These are phyloP conservation scores for Boletus tomentosulus DNA, from an alignment of 768 basidiomycete species.

Conservation along the genomic window DNA sequence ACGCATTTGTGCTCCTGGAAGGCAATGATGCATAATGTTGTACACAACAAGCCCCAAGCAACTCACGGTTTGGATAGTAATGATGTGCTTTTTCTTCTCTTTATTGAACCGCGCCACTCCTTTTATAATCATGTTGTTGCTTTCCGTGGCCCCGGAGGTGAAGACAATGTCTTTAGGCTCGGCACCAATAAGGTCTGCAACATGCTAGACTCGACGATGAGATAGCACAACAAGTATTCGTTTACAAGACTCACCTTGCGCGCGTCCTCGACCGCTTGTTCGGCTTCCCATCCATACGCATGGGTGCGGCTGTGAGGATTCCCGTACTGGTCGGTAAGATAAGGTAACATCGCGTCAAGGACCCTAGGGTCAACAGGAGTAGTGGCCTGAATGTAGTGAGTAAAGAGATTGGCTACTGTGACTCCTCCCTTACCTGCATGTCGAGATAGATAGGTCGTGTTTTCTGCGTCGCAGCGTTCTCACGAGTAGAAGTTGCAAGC, in stretches of 20 bases:
- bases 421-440: constrained; percentile 68
- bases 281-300: constrained; percentile 99
- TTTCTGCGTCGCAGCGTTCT: constrained; percentile 54
- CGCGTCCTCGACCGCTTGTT: constrained; percentile 88
- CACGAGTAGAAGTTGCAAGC: constrained; percentile 58
- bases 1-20: constrained; percentile 97
- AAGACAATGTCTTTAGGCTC: constrained; percentile 95
- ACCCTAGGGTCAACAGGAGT: constrained; percentile 97
- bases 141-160: constrained; percentile 97
- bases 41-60: neutral
- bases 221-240: neutral
- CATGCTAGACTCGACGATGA: constrained; percentile 47
- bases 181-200: constrained; percentile 91
- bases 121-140: constrained; percentile 97
- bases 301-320: constrained; percentile 98
- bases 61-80: constrained; percentile 89
- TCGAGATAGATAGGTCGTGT: constrained; percentile 94
- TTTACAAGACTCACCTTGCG: constrained; percentile 54
- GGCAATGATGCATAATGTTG: constrained; percentile 3
- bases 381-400: constrained; percentile 62
- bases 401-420: neutral
- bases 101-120: constrained; percentile 95
- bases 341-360: constrained; percentile 95
- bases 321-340: constrained; percentile 90
- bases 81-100: constrained; percentile 89